phyloP scores from a whole-genome alignment of 2,329 filamentous ascomycete genomes.

The Aureobasidium subglaciale region DNA sequence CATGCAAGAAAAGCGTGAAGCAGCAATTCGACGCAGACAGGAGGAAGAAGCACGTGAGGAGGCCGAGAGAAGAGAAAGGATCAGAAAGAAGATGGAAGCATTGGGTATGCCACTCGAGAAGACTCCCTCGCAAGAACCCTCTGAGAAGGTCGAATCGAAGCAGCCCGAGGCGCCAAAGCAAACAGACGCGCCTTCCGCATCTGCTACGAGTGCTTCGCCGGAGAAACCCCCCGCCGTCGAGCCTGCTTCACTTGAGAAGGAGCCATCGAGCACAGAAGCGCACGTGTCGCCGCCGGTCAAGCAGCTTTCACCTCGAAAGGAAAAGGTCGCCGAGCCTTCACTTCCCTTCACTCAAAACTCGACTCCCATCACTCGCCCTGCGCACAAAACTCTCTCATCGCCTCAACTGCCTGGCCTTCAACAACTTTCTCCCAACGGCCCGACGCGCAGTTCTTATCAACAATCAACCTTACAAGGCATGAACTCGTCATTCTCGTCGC shows the following conservation, averaged over 20 bases:
- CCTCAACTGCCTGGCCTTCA: slow-evolving; percentile 14
- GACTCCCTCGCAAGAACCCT: slow-evolving; percentile 15
- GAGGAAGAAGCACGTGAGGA: slow-evolving; percentile 67
- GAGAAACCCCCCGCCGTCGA: slow-evolving; percentile 18
- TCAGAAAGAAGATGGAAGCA: slow-evolving; percentile 64
- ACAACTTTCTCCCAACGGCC: slow-evolving; percentile 7
- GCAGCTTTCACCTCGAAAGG: slow-evolving; percentile 8
- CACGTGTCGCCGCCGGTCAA: slow-evolving; percentile 18
- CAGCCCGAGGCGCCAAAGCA: slow-evolving; percentile 3
- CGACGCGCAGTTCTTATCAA: slow-evolving; percentile 11
- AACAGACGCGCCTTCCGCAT: not conserved
- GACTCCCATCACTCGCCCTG: slow-evolving; percentile 27
- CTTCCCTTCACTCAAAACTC: slow-evolving; percentile 37
- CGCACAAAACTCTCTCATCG: not conserved
- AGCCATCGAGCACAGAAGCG: slow-evolving; percentile 13
- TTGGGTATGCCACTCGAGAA: slow-evolving; percentile 49
- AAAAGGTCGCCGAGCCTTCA: slow-evolving; percentile 5
- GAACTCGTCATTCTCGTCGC: slow-evolving; percentile 42
- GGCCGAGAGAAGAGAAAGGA: slow-evolving; percentile 62
- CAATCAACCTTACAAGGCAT: slow-evolving; percentile 9
- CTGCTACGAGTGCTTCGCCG: slow-evolving; percentile 15
- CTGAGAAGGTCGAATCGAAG: slow-evolving; percentile 14
- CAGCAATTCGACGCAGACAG: slow-evolving; percentile 56
- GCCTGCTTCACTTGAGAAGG: slow-evolving; percentile 15
- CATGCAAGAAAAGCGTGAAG: slow-evolving; percentile 65